Conservation (phyloP, 2,329 filamentous ascomycete genomes). For the Fusarium aywerte region DNA sequence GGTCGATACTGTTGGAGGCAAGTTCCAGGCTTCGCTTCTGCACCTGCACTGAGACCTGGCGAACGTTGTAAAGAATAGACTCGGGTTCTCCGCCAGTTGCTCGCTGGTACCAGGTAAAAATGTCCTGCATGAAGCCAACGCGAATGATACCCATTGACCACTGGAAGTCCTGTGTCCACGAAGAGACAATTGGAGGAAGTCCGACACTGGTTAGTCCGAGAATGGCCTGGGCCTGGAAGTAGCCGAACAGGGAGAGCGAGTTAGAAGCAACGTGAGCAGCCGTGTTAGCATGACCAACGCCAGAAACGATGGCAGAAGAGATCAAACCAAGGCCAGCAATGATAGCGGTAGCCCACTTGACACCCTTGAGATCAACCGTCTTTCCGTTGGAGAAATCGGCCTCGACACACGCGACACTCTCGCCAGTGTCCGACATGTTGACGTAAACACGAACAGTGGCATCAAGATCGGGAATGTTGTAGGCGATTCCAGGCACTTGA, state of each 20-base stretch:
- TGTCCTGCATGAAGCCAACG: slow-evolving; percentile 84
- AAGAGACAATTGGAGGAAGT: slow-evolving; percentile 86
- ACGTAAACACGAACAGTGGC: slow-evolving; percentile 85
- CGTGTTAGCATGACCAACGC: slow-evolving; percentile 91
- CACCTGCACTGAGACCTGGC: slow-evolving; percentile 82
- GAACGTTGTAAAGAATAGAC: slow-evolving; percentile 78
- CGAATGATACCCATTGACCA: slow-evolving; percentile 98
- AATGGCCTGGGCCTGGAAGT: slow-evolving; percentile 94
- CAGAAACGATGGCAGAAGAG: slow-evolving; percentile 88
- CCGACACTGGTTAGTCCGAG: slow-evolving; percentile 84
- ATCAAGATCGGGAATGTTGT: slow-evolving; percentile 90
- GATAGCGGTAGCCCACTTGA: slow-evolving; percentile 89
- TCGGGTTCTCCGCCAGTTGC: slow-evolving; percentile 88
- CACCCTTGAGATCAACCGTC: slow-evolving; percentile 87
- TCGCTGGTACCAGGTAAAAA: slow-evolving; percentile 96
- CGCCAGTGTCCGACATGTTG: slow-evolving; percentile 70
- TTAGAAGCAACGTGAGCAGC: slow-evolving; percentile 95
- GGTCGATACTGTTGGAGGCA: slow-evolving; percentile 53
- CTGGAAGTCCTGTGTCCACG: slow-evolving; percentile 98
- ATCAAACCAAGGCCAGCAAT: slow-evolving; percentile 86
- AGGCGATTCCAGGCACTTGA: slow-evolving; percentile 83
- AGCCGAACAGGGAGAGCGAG: slow-evolving; percentile 91
- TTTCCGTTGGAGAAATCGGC: slow-evolving; percentile 90
- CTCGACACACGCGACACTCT: slow-evolving; percentile 85
- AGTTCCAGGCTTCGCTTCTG: slow-evolving; percentile 67